Conservation (phyloP, 225 moss, liverwort and hornwort genomes). For the Polytrichum commune region DNA sequence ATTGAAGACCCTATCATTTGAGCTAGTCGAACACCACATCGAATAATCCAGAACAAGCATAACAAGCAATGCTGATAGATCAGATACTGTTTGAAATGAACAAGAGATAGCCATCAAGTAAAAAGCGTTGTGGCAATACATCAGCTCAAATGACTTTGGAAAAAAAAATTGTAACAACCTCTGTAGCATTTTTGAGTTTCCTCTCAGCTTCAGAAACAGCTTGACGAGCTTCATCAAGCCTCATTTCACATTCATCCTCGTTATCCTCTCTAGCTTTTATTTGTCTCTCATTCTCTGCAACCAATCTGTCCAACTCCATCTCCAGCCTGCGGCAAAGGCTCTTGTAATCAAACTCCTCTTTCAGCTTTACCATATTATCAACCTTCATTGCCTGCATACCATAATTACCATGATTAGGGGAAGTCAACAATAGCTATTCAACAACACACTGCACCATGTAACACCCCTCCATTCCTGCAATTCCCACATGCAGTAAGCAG, state of each 20-base stretch:
- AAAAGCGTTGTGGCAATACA: too few species aligned
- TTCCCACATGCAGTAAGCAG: too few species aligned
- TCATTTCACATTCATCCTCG: constrained; percentile 49
- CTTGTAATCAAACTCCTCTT: constrained; percentile 70
- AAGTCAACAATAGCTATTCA: too few species aligned
- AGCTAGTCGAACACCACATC: too few species aligned
- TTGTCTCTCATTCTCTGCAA: constrained; percentile 67
- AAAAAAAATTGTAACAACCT: constrained; percentile 20
- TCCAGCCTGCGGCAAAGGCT: constrained; percentile 64
- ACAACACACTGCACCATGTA: too few species aligned
- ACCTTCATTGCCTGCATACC: constrained; percentile 63
- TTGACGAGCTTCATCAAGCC: constrained; percentile 44
- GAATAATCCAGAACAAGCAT: too few species aligned
- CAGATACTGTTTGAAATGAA: too few species aligned
- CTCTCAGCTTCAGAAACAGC: constrained; percentile 39
- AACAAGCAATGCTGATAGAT: too few species aligned
- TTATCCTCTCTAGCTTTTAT: constrained; percentile 50
- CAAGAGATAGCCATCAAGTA: too few species aligned
- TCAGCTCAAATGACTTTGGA: too few species aligned
- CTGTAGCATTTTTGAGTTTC: constrained; percentile 29
- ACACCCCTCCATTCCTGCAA: too few species aligned
- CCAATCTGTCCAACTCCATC: constrained; percentile 57
- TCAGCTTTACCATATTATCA: constrained; percentile 64
- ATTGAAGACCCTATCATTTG: too few species aligned
- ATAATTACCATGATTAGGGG: not conserved